phyloP scores from a whole-genome alignment of 148 eudicot species.

The Rhododendron ovatum region DNA sequence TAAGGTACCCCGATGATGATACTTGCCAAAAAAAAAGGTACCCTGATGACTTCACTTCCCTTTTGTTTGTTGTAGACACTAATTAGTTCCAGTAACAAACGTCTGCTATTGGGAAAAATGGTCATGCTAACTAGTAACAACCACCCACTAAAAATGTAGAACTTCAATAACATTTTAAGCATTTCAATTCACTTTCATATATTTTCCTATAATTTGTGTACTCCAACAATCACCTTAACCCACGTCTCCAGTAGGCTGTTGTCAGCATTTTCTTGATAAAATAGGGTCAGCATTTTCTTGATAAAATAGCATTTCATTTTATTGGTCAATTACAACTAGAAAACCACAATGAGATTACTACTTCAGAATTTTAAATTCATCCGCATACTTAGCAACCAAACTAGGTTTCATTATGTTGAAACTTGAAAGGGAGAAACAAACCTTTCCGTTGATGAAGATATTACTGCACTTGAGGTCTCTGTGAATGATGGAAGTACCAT shows the following conservation, averaged over 20 bases:
- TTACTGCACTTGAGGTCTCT: slow-evolving; percentile 72
- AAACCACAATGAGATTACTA: background rate
- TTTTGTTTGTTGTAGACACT: background rate
- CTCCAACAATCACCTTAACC: background rate
- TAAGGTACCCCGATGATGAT: no score
- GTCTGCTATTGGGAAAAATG: background rate
- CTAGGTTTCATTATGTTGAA: slow-evolving; percentile 11
- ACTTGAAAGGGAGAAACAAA: no score
- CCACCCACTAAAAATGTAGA: background rate
- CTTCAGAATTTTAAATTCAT: background rate
- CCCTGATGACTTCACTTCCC: background rate
- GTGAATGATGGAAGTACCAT: slow-evolving; percentile 19
- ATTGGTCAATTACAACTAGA: background rate
- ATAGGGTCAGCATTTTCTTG: background rate
- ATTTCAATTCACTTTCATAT: no score
- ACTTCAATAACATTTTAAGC: background rate
- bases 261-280: background rate
- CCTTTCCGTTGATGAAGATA: slow-evolving; percentile 56
- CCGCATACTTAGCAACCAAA: background rate
- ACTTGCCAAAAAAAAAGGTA: no score
- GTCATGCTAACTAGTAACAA: background rate
- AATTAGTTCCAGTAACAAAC: background rate
- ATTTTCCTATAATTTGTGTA: background rate
- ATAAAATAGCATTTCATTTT: background rate
- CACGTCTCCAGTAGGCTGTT: background rate